A percentile compares a stretch with the other conserved stretches of the same genome.
Evolutionary conservation across 768 basidiomycete genomes (phyloP).

Genomic region (Mycena haematopus): DNA sequence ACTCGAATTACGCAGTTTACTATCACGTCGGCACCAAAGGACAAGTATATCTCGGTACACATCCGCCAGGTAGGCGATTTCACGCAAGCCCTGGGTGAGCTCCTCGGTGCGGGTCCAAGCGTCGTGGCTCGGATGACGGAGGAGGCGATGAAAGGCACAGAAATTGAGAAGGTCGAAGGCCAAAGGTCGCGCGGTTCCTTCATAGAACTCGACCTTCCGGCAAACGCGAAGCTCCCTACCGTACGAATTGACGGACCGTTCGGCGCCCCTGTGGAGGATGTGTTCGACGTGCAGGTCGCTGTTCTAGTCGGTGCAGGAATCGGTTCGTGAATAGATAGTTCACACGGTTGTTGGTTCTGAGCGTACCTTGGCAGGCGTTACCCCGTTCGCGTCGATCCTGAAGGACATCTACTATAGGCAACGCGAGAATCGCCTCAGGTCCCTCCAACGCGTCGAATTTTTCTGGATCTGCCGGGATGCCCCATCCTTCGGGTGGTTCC

Average conservation of each 20-base stretch:
- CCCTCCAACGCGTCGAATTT: slow-evolving; percentile 88
- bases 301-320: slow-evolving; percentile 93
- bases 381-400: slow-evolving; percentile 82
- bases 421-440: slow-evolving; percentile 74
- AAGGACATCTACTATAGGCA: slow-evolving; percentile 74
- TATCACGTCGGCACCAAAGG: slow-evolving; percentile 93
- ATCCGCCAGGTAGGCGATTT: slow-evolving; percentile 94
- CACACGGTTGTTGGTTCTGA: not conserved
- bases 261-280: slow-evolving; percentile 92
- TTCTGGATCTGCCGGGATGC: slow-evolving; percentile 93
- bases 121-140: slow-evolving; percentile 82
- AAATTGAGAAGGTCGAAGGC: slow-evolving; percentile 57
- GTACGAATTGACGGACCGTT: slow-evolving; percentile 91
- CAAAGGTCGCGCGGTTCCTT: slow-evolving; percentile 72
- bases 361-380: not conserved
- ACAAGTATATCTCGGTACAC: slow-evolving; percentile 90
- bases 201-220: slow-evolving; percentile 71
- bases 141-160: slow-evolving; percentile 74
- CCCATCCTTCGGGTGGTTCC: slow-evolving; percentile 96
- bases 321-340: slow-evolving; percentile 50
- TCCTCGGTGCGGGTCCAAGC: slow-evolving; percentile 80
- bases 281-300: slow-evolving; percentile 84
- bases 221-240: slow-evolving; percentile 58
- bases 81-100: slow-evolving; percentile 82
- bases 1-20: slow-evolving; percentile 67